Base-by-base conservation (phyloP, 2,329 filamentous ascomycete genomes). In the Penicillium sp. region DNA sequence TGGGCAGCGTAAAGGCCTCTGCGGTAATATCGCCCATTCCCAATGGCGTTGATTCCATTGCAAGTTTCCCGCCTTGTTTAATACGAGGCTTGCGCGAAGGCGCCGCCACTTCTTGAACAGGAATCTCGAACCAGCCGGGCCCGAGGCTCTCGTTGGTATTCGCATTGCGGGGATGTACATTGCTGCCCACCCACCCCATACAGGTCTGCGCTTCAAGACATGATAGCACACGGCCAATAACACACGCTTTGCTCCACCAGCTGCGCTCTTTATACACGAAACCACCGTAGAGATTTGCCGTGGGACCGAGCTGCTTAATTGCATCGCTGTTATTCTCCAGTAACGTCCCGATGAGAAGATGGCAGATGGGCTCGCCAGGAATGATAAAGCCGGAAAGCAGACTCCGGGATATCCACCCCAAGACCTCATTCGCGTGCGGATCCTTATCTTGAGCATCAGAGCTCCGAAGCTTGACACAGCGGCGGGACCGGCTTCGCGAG, bases 201-300 rank as follows among this genome's bases (percentile, higher is more conserved):
- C 70, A 75, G 35, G 74, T 71, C 23, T 60, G 59, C 4, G 68
- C 65, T 10, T 64, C 55, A 17, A 67, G 36, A 28, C 69, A 65
- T 22, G 70, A 69, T 17, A 79, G 42, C 1, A 79, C 72, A 17
- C 74, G 67, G 0, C 71, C 73, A n/a, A 76, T 65, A 20, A 78
- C 62, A 26, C 69, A 75, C 29, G 62, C 62, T 51, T 76, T 77
- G 51, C 74, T 77, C 75, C 75, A 79, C 67, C 71, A 79, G 31
- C 68, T 72, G 22, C 63, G 63, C 3, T 60, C 64, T 6, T 59
- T 49, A 41, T 74, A 75, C 16, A 73, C 53, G 42, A 79, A 76
- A 2, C 75, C 76, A 13, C 74, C 72, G 36, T 75, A 71, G 0
- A 78, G 58, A 45, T 74, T 73, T 0, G 69, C 72, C 6, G 65